Evolutionary conservation across 805 yeast genomes (phyloP).

Genomic region (Sugiyamaella boreocaroliniensis): DNA sequence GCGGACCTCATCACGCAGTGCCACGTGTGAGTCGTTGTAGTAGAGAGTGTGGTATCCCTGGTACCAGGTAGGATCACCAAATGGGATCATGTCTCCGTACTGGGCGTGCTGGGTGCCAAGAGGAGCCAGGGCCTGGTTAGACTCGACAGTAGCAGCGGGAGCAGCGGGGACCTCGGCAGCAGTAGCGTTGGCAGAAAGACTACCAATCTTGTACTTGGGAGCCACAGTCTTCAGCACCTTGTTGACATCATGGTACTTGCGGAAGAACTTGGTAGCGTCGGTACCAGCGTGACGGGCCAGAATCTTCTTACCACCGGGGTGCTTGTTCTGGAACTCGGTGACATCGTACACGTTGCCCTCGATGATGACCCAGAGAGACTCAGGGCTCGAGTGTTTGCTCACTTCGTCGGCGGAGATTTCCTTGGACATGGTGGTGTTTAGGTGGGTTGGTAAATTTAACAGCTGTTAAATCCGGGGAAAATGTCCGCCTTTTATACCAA

Average conservation of each 20-base stretch:
- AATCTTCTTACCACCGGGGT: slow-evolving; percentile 77
- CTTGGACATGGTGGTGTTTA: slow-evolving; percentile 3
- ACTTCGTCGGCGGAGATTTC: slow-evolving; percentile 40
- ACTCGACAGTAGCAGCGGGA: slow-evolving; percentile 8
- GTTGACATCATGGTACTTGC: slow-evolving; percentile 39
- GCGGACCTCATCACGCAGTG: slow-evolving; percentile 36
- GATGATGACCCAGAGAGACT: slow-evolving; percentile 78
- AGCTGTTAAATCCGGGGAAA: background rate
- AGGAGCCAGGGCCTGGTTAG: background rate
- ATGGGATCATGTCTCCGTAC: slow-evolving; percentile 32
- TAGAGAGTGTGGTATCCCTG: slow-evolving; percentile 35
- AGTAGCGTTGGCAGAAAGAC: slow-evolving; percentile 15
- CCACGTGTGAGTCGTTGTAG: slow-evolving; percentile 36
- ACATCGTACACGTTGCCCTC: slow-evolving; percentile 76
- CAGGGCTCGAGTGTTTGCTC: slow-evolving; percentile 62
- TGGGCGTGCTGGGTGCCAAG: slow-evolving; percentile 13
- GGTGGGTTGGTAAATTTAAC: background rate
- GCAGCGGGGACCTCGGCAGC: slow-evolving; percentile 14
- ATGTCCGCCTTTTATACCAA: background rate
- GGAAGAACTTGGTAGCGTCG: slow-evolving; percentile 65
- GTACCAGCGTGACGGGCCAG: slow-evolving; percentile 73
- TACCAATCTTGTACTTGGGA: slow-evolving; percentile 30
- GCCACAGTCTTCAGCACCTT: slow-evolving; percentile 32
- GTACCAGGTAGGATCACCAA: slow-evolving; percentile 36
- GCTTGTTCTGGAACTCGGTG: slow-evolving; percentile 62